Base-by-base conservation (phyloP, 805 yeast genomes). In the Priceomyces melissophilus region DNA sequence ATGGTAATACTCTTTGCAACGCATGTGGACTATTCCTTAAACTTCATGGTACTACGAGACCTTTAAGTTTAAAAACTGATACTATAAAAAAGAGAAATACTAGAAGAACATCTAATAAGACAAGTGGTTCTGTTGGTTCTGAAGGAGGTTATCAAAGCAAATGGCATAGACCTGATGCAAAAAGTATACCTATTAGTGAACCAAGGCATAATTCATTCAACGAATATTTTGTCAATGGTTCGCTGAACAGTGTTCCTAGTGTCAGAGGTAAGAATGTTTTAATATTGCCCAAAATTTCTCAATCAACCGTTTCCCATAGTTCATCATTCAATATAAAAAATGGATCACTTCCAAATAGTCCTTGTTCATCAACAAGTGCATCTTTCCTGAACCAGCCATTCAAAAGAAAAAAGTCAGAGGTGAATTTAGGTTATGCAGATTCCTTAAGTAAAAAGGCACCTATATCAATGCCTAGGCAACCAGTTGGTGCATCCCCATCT, bases 21-120 rank as follows among this genome's bases (percentile, higher is more conserved):
- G 84, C 84, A 0, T 79, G 84, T 61, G 84, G 84, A 0, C 61
- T 79, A 15, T 79, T 79, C 52, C 69, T 73, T 40, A 79, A 79
- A 50, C 58, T 79, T 13, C 84, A 79, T 50, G 84, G 84, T 12
- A 76, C 83, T 2, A 76, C 77, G 55, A 59, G 84, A 38, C 84
- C 84, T 1, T 59, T 79, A 16, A 73, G 81, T 16, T 60, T 77
- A 41, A 77, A 77, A 44, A 77, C 79, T 0, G 82, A 77, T 47
- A 74, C 76, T 10, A 79, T 79, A 38, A 78, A 76, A 42, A 79
- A 79, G 56, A 61, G 84, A 50, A 70, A 71, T 43, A 72, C 80
- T 3, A 73, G 77, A 35, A 53, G 58, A 41, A 35, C 52, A 15
- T 41, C 59, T 6, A 31, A 39, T 13, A 27, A 39, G 3, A 33